These are phyloP conservation scores for Diaporthe batatas DNA, from an alignment of 2,329 filamentous ascomycete species.

Conservation along the genomic window DNA sequence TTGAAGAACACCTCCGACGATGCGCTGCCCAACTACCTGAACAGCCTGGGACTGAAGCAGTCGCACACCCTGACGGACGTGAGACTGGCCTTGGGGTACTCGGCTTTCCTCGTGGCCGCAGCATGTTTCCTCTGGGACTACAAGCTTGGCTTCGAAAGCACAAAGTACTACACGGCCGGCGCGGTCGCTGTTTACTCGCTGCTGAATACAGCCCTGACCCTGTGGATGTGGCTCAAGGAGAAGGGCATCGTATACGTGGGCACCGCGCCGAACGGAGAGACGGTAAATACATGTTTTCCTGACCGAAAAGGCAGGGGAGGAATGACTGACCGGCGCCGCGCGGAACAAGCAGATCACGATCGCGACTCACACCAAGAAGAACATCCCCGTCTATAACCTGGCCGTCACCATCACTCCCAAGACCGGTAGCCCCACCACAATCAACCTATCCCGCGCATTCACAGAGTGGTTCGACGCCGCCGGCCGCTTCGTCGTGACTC, in stretches of 20 bases:
- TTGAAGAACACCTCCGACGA: conserved; percentile 98
- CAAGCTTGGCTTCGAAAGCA: conserved; percentile 88
- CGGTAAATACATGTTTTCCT: conserved; percentile 59
- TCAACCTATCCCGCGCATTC: conserved; percentile 75
- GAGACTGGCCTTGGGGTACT: conserved; percentile 85
- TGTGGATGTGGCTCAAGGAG: conserved; percentile 89
- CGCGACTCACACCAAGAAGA: conserved; percentile 79
- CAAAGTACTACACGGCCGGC: conserved; percentile 82
- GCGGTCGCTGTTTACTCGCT: conserved; percentile 85
- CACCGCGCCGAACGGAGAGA: conserved; percentile 72
- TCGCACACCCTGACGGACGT: conserved; percentile 85
- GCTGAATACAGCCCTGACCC: conserved; percentile 82
- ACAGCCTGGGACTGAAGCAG: conserved; percentile 86
- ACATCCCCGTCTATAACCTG: conserved; percentile 84
- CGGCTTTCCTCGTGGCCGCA: conserved; percentile 82
- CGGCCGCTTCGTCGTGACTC: conserved; percentile 79
- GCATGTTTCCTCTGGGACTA: conserved; percentile 93
- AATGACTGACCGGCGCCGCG: background rate
- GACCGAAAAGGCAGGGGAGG: background rate
- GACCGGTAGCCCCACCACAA: conserved; percentile 55
- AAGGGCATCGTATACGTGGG: conserved; percentile 86
- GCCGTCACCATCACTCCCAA: conserved; percentile 67
- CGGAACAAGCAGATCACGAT: conserved; percentile 73
- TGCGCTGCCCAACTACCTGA: conserved; percentile 92
- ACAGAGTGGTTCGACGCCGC: conserved; percentile 80